phyloP scores from a whole-genome alignment of 2,329 filamentous ascomycete genomes.

The Plectosphaerella cucumerina region DNA sequence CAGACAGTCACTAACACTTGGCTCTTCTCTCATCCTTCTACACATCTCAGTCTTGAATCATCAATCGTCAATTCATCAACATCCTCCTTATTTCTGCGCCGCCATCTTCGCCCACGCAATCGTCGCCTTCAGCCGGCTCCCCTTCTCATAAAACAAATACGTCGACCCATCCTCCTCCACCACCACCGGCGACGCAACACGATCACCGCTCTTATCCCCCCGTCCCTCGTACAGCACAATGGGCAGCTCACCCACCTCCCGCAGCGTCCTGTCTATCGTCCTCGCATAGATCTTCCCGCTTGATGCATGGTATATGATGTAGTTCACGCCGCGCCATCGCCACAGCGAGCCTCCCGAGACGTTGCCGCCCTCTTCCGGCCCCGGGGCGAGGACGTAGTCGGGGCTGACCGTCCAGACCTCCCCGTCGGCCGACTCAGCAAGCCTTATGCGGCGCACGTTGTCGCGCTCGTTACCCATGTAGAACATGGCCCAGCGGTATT shows the following conservation, averaged over 20 bases:
- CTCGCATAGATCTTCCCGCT: conserved; percentile 14
- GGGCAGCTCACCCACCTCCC: conserved; percentile 7
- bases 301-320: conserved; percentile 13
- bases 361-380: conserved; percentile 11
- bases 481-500: conserved; percentile 19
- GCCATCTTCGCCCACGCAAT: conserved; percentile 13
- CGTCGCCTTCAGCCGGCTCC: conserved; percentile 11
- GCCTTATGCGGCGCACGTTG: conserved; percentile 17
- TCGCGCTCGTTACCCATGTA: conserved; percentile 20
- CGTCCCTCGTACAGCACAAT: conserved; percentile 11
- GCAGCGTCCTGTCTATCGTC: conserved; percentile 12
- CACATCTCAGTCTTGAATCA: neutral
- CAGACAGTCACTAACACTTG: neutral
- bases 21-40: no score
- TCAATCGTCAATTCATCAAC: neutral
- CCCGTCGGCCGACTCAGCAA: conserved; percentile 18
- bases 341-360: conserved; percentile 12
- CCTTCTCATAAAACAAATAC: conserved; percentile 13
- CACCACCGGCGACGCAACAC: conserved; percentile 12
- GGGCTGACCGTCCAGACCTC: conserved; percentile 12
- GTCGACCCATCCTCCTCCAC: conserved; percentile 5
- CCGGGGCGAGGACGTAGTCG: conserved; percentile 10
- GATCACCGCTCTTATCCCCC: conserved; percentile 4
- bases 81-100: neutral
- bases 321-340: conserved; percentile 11